Evolutionary conservation across 371 early-diverging fungal genomes (phyloP).

Genomic region (Mucor irregularis): DNA sequence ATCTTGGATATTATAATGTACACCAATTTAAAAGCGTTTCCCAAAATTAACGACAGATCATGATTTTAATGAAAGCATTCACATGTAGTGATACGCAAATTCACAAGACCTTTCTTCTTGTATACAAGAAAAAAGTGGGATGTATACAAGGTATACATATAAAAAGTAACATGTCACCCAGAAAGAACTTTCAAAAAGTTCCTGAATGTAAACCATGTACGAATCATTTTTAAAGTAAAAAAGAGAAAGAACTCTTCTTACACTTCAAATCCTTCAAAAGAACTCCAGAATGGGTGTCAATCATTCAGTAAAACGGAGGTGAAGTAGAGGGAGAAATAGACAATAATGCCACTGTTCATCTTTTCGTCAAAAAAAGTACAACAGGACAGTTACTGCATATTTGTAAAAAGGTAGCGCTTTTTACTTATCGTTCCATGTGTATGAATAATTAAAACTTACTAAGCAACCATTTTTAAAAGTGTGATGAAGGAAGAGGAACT

Average conservation of each 20-base stretch:
- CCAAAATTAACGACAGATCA: slow-evolving; percentile 7
- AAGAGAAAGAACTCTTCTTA: neutral
- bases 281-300: slow-evolving; percentile 15
- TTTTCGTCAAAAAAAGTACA: neutral
- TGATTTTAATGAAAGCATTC: slow-evolving; percentile 8
- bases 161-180: slow-evolving; percentile 8
- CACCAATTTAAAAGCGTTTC: slow-evolving; percentile 4
- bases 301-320: slow-evolving; percentile 8
- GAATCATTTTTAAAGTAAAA: slow-evolving; percentile 3
- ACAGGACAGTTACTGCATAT: slow-evolving; percentile 7
- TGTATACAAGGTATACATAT: neutral
- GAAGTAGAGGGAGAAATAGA: slow-evolving; percentile 3
- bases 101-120: neutral
- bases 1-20: neutral
- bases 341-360: neutral
- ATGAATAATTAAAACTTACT: slow-evolving; percentile 16
- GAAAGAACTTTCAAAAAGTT: slow-evolving; percentile 8
- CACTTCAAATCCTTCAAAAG: slow-evolving; percentile 15
- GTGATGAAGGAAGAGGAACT: neutral
- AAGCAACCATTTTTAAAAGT: slow-evolving; percentile 17
- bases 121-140: neutral
- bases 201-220: slow-evolving; percentile 13
- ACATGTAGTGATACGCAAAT: neutral
- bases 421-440: neutral
- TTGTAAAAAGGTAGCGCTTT: neutral